Base-by-base conservation (phyloP, 2,329 filamentous ascomycete species). In the Claviceps maximensis region DNA sequence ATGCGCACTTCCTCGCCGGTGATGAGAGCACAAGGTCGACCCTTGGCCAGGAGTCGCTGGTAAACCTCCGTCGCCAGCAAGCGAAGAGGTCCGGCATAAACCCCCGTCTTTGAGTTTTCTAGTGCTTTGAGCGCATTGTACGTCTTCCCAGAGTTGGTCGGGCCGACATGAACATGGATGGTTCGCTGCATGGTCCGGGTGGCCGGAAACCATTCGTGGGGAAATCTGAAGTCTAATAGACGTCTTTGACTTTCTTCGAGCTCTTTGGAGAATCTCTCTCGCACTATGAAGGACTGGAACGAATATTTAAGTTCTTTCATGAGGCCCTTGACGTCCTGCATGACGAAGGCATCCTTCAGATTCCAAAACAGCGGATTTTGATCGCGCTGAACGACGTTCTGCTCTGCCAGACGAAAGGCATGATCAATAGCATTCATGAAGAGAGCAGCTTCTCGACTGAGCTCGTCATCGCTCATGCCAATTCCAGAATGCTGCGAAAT, bases 131-230 rank as follows among this genome's bases (percentile, higher is more conserved):
- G 71, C 0, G 93, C 94, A 64, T 89, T 86, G 65, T 97, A 98
- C 0, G 94, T 98, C 74, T 98, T 98, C 54, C 93, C 93, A 0
- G 93, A 97, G 67, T 98, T 98, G 2, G 93, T 98, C 1, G 93
- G 93, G 0, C 93, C 93, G 49, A 98, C 89, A 62, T 98, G 93
- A 21, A 98, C 74, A 70, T 97, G 89, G 42, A 98, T 78, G 0
- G 82, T 91, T 46, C 93, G 78, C 62, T 90, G 87, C 60, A 93
- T 74, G 47, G 80, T 76, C 54, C 94, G 79, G 1, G 93, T 93
- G 4, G 80, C 82, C 0, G 91, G 89, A 63, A 85, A 97, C 91
- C 91, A 97, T 66, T 98, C 93, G 52, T 84, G 78, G 0, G 93
- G 93, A 66, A 83, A 89, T n/a, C 89, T 80, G 58, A 95, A 72